phyloP scores from a whole-genome alignment of 106 monocot species.

The Phalaenopsis equestris region DNA sequence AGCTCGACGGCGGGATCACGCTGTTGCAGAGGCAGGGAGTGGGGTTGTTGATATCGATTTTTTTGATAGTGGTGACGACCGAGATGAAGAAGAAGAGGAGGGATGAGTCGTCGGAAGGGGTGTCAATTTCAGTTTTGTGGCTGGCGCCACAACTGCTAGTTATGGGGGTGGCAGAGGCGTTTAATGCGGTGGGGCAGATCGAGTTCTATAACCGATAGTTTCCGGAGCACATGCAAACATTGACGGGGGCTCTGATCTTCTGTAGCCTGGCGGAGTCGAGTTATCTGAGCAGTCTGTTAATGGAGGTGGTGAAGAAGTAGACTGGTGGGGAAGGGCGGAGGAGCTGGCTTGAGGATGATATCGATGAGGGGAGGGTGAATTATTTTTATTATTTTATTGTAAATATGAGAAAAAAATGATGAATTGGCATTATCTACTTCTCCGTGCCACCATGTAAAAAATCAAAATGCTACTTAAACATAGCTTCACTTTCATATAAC shows the following conservation, averaged over 20 bases:
- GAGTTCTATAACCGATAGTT: slow-evolving; percentile 1
- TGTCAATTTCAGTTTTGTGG: background rate
- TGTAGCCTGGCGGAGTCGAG: background rate
- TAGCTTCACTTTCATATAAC: too few species aligned
- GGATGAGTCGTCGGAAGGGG: background rate
- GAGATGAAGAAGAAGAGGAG: background rate
- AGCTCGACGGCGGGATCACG: slow-evolving; percentile 22
- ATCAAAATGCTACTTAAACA: too few species aligned
- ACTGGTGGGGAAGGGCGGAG: background rate
- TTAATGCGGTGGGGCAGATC: background rate
- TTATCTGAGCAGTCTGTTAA: background rate
- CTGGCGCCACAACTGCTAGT: background rate
- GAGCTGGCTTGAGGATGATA: slow-evolving; percentile 4
- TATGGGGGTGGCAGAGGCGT: background rate
- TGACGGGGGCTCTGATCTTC: background rate
- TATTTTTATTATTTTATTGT: slow-evolving; percentile 4
- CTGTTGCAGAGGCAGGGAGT: background rate
- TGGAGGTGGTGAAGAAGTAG: background rate
- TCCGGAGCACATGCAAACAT: slow-evolving; percentile 2
- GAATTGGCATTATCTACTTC: too few species aligned
- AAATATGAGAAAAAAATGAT: background rate
- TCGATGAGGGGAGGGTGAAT: background rate
- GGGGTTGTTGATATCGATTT: background rate
- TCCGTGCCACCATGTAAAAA: too few species aligned
- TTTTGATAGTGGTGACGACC: background rate